Conservation (phyloP, 148 eudicot species). For the Pouteria glomerata region DNA sequence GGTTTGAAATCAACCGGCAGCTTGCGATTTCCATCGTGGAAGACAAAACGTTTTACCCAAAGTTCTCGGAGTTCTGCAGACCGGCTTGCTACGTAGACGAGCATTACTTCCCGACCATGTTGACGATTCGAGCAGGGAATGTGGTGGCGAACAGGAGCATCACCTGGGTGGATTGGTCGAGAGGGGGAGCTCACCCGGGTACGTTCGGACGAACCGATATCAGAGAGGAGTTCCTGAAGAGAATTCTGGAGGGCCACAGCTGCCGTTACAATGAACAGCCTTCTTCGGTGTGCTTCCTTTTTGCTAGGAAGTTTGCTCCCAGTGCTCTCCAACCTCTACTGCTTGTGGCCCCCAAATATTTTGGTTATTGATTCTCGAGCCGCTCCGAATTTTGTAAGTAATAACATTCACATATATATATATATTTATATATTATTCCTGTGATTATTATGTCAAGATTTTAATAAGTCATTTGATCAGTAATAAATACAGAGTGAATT, state of each 20-base stretch:
- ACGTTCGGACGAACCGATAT: conserved; percentile 65
- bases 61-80: conserved; percentile 55
- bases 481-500: too few relatives aligned
- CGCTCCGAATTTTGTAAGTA: too few relatives aligned
- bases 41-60: conserved; percentile 55
- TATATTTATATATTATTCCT: too few relatives aligned
- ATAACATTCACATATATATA: too few relatives aligned
- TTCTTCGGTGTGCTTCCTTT: not conserved
- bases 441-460: too few relatives aligned
- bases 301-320: too few relatives aligned
- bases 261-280: conserved; percentile 53
- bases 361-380: conserved; percentile 56
- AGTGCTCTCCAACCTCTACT: conserved; percentile 43
- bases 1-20: conserved; percentile 67
- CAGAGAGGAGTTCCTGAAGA: conserved; percentile 46
- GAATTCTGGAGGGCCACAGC: conserved; percentile 22
- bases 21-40: conserved; percentile 49
- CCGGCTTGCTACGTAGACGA: conserved; percentile 83
- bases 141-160: conserved; percentile 67
- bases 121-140: conserved; percentile 49
- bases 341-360: conserved; percentile 33
- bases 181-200: conserved; percentile 84
- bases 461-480: too few relatives aligned
- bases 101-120: conserved; percentile 88
- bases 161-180: conserved; percentile 95